phyloP scores from a whole-genome alignment of 108 stramenopile species.

The Fragilaria crotonensis region DNA sequence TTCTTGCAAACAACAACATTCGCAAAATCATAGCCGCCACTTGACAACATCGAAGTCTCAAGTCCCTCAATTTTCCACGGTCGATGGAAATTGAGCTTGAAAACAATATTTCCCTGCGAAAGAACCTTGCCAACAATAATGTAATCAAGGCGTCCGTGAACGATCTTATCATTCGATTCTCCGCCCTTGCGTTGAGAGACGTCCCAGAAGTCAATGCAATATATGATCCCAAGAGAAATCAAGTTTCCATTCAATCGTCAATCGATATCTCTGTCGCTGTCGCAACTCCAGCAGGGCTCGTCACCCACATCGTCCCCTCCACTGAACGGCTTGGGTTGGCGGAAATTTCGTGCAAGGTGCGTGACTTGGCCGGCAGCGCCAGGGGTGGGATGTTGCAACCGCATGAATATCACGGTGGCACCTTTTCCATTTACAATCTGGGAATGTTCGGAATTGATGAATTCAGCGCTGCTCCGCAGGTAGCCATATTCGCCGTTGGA shows the following conservation, averaged over 20 bases:
- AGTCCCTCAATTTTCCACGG: constrained; percentile 95
- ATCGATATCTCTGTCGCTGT: constrained; percentile 96
- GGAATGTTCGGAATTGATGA: constrained; percentile 99
- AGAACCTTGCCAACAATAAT: no score
- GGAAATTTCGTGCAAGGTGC: constrained; percentile 78
- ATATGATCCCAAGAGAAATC: constrained; percentile 27
- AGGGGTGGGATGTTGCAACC: constrained; percentile 80
- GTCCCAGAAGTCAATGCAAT: no score
- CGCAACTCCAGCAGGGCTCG: constrained; percentile 86
- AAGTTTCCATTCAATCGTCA: constrained; percentile 47
- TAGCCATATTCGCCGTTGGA: constrained; percentile 96
- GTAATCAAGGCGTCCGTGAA: constrained; percentile 85
- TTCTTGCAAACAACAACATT: constrained; percentile 63
- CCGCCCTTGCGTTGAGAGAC: no score
- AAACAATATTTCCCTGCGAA: constrained; percentile 47
- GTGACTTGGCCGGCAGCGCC: constrained; percentile 81
- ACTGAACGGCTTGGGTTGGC: constrained; percentile 75
- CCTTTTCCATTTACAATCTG: constrained; percentile 94
- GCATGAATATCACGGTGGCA: constrained; percentile 94
- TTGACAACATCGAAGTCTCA: constrained; percentile 92
- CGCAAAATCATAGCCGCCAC: constrained; percentile 94
- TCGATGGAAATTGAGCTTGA: constrained; percentile 90
- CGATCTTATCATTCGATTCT: no score
- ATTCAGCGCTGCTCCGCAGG: constrained; percentile 98
- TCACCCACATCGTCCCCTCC: constrained; percentile 90